Percentiles rank a stretch among this genome's conserved stretches.
Evolutionary conservation across 1,284 basidiomycete species (phyloP).

Genomic region (Trametes sp.): DNA sequence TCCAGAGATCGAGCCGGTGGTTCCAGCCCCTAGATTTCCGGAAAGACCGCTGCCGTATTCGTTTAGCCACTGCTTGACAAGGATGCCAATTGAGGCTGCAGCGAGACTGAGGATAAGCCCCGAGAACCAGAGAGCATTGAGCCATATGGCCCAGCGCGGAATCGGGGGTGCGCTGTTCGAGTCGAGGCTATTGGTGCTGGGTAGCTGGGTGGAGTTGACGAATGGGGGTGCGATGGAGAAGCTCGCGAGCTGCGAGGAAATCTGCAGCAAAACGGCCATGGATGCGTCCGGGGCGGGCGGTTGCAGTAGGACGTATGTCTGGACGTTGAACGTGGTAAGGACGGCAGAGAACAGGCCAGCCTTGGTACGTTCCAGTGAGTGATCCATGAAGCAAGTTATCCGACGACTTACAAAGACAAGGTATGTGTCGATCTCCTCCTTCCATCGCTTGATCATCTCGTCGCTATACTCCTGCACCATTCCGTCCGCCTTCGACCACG

Average conservation of each 20-base stretch:
- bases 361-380: constrained; percentile 5
- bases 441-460: background rate
- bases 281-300: constrained; percentile 7
- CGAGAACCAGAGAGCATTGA: constrained; percentile 30
- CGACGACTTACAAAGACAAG: background rate
- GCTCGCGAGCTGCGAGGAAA: constrained; percentile 13
- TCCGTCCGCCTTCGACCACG: background rate
- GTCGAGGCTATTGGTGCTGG: background rate
- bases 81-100: constrained; percentile 20
- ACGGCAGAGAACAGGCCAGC: constrained; percentile 24
- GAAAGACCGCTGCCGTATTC: constrained; percentile 13
- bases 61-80: constrained; percentile 32
- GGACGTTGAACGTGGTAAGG: constrained; percentile 17
- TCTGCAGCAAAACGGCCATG: constrained; percentile 6
- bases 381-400: background rate
- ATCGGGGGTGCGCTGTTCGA: background rate
- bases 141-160: constrained; percentile 7
- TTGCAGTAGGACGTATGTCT: constrained; percentile 19
- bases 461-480: background rate
- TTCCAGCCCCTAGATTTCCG: too few species aligned
- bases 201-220: constrained; percentile 13
- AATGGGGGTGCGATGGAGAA: constrained; percentile 14
- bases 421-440: background rate
- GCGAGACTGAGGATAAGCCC: constrained; percentile 27
- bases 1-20: too few species aligned